Evolutionary conservation across 768 basidiomycete species (phyloP).

Genomic region (Kwoniella heveanensis): DNA sequence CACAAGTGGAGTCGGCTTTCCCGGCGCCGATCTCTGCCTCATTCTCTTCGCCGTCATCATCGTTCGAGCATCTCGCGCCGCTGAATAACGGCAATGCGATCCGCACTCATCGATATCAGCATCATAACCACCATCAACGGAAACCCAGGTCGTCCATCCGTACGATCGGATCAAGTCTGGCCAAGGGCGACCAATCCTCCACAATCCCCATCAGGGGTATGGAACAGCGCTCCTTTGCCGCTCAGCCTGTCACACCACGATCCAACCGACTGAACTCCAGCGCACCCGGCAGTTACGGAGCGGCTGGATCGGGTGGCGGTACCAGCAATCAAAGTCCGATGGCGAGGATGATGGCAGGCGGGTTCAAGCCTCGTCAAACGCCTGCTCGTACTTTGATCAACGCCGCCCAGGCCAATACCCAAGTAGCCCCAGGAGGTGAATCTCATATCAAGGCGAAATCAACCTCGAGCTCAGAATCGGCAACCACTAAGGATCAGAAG

Average conservation of each 20-base stretch:
- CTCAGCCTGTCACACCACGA: conserved; percentile 26
- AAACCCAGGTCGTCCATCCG: conserved; percentile 27
- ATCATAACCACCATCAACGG: conserved; percentile 28
- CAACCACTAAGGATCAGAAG: neutral
- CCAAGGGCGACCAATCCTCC: conserved; percentile 14
- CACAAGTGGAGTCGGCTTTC: conserved; percentile 31
- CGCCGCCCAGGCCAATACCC: conserved; percentile 8
- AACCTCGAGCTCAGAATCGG: neutral
- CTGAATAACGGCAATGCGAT: conserved; percentile 7
- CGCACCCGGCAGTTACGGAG: conserved; percentile 28
- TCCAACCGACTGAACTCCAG: conserved; percentile 28
- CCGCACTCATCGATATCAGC: conserved; percentile 12
- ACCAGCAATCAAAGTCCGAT: conserved; percentile 27
- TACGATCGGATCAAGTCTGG: conserved; percentile 2
- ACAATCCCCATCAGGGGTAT: conserved; percentile 51
- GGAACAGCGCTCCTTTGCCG: conserved; percentile 19
- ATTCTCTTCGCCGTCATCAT: conserved; percentile 24
- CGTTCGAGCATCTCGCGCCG: conserved; percentile 10
- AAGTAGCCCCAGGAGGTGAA: neutral
- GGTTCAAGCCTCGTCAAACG: conserved; percentile 30
- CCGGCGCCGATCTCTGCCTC: conserved; percentile 44
- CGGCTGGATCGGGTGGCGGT: conserved; percentile 1
- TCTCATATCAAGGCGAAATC: neutral
- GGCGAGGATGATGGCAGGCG: conserved; percentile 39
- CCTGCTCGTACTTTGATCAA: conserved; percentile 22